Evolutionary conservation across 495 filamentous ascomycete genomes (phyloP), one percentile per base, ranked within the genome.

Genomic region (Rostrohypoxylon terebratum): DNA sequence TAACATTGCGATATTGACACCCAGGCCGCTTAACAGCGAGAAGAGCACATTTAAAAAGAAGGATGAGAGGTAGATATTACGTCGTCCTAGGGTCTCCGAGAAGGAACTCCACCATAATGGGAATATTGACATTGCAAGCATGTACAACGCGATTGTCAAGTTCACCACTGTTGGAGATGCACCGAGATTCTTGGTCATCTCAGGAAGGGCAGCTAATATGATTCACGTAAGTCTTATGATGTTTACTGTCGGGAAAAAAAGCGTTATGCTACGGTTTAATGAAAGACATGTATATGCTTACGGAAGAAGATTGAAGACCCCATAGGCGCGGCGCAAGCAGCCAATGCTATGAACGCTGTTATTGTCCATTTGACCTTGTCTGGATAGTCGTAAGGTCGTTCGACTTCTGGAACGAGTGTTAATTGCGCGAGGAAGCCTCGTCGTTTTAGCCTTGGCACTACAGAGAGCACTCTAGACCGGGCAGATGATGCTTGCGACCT

Each of bases 31-130:
- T 18, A 94, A 82, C 16, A 92, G 80, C 47, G 89, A 92, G 81
- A 91, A 97, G 18, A 97, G 55, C n/a, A 91, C 79, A 75, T 94
- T 97, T 5, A 97, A 84, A 23, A 83, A 75, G 77, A 98, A 98
- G 0, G 93, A 97, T 44, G 87, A 81, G 16, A 98, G 75, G 78
- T 97, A 98, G 59, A 98, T 94, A 7, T 90, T 93, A 25, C 95
- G 87, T 42, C 95, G 88, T 20, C 95, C 95, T 3, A 93, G 79
- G 3, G 88, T 86, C 79, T 98, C 95, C 10, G 92, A 94, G 77
- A 97, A 96, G 2, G 89, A 91, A 2, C 92, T 96, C 94, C 94
- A 97, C 93, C 94, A 98, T 4, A 98, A 86, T 1, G 94, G 94
- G 68, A 94, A 97, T 25, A 97, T 93, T 16, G 90, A 88, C 93